A percentile compares a stretch with the other conserved stretches of the same genome.
phyloP scores from a whole-genome alignment of 23 red algal species.

The Gracilariopsis chorda region DNA sequence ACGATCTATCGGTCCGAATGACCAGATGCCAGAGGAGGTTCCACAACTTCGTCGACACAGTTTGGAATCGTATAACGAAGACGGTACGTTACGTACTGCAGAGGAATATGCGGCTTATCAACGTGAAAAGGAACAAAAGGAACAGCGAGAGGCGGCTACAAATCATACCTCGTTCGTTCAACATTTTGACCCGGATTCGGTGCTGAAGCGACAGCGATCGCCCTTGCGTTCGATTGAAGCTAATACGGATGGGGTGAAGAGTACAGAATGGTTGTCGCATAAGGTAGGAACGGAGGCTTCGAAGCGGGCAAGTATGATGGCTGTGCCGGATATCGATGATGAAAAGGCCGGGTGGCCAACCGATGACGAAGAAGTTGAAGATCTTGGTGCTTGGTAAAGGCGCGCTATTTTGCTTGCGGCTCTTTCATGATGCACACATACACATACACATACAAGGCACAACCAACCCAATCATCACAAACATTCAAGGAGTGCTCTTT shows the following conservation, averaged over 20 bases:
- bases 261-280: not conserved
- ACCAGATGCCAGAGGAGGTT: constrained; percentile 14
- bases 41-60: constrained; percentile 1
- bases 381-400: constrained; percentile 27
- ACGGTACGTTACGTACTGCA: not conserved
- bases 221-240: not conserved
- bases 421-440: no score
- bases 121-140: not conserved
- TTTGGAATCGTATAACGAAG: constrained; percentile 3
- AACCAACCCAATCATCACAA: no score
- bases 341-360: constrained; percentile 14
- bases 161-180: not conserved
- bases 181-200: not conserved
- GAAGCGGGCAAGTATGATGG: not conserved
- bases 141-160: no score
- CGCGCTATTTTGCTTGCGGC: no score
- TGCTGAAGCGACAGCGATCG: not conserved
- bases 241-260: not conserved
- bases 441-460: no score
- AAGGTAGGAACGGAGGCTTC: not conserved
- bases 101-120: not conserved
- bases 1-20: constrained; percentile 13
- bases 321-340: constrained; percentile 21
- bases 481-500: no score
- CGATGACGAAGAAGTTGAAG: constrained; percentile 42